These are phyloP conservation scores for Podospora anserina DNA, from an alignment of 495 filamentous ascomycete species.

Conservation along the genomic window DNA sequence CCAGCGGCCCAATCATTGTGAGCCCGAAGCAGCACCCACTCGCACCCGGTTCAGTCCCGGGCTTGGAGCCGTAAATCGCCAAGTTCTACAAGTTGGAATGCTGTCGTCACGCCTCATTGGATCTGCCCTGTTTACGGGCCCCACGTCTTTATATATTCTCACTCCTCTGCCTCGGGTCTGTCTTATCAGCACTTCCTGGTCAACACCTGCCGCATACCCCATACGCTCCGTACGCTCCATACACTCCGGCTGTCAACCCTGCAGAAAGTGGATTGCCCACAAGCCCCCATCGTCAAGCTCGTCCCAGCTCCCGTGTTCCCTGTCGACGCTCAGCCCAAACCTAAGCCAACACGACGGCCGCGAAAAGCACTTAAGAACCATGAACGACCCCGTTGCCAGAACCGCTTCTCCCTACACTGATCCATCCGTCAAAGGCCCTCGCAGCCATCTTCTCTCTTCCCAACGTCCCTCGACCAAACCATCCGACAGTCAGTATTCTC, in stretches of 20 bases:
- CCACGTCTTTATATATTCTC: slow-evolving; percentile 30
- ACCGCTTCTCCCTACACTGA: slow-evolving; percentile 50
- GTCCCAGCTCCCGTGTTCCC: slow-evolving; percentile 24
- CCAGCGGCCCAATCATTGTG: slow-evolving; percentile 28
- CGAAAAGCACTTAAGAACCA: slow-evolving; percentile 44
- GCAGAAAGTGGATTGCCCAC: slow-evolving; percentile 31
- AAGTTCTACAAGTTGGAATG: slow-evolving; percentile 22
- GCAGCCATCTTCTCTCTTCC: slow-evolving; percentile 27
- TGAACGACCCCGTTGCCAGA: slow-evolving; percentile 48
- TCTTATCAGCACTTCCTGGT: slow-evolving; percentile 23
- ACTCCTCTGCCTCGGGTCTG: slow-evolving; percentile 27
- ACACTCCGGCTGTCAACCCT: slow-evolving; percentile 20
- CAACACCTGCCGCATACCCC: slow-evolving; percentile 1
- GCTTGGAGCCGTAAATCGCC: slow-evolving; percentile 17
- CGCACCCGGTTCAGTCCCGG: slow-evolving; percentile 27
- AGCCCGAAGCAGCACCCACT: slow-evolving; percentile 26
- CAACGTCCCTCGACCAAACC: slow-evolving; percentile 29
- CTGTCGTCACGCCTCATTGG: slow-evolving; percentile 33
- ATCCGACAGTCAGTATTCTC: slow-evolving; percentile 31
- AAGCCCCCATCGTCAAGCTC: slow-evolving; percentile 25
- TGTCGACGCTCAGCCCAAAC: slow-evolving; percentile 26
- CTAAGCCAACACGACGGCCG: slow-evolving; percentile 12
- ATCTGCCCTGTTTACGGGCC: slow-evolving; percentile 12
- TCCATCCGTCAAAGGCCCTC: slow-evolving; percentile 47
- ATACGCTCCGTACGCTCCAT: slow-evolving; percentile 19